Conservation (phyloP, 129 eudicot genomes). For the Tagetes erecta region DNA sequence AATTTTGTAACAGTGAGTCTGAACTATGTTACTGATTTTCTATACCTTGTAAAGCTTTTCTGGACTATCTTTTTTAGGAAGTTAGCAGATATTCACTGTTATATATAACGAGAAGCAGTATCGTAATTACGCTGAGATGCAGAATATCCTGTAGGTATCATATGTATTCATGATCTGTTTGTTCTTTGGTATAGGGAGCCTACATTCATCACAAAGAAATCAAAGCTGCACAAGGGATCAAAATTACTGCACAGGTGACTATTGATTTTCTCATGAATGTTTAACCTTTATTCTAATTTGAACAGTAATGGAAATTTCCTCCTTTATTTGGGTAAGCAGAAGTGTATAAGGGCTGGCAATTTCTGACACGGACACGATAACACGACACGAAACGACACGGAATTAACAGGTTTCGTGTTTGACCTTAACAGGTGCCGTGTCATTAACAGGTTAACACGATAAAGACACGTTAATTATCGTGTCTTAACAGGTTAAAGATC, state of each 20-base stretch:
- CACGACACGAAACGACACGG: too few relatives aligned
- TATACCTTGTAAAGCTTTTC: background rate
- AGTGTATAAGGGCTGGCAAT: background rate
- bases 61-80: background rate
- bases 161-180: background rate
- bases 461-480: too few relatives aligned
- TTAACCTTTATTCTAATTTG: background rate
- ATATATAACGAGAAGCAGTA: background rate
- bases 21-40: conserved; percentile 10
- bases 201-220: conserved; percentile 78
- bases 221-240: conserved; percentile 96
- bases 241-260: conserved; percentile 82
- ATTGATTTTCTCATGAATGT: conserved; percentile 1
- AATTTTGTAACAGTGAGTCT: background rate
- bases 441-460: too few relatives aligned
- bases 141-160: background rate
- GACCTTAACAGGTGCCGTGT: too few relatives aligned
- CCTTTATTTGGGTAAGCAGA: background rate
- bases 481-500: too few relatives aligned
- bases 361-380: too few relatives aligned
- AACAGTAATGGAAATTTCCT: background rate
- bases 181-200: conserved; percentile 59
- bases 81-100: background rate
- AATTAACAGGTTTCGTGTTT: too few relatives aligned
- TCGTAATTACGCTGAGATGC: background rate